Evolutionary conservation across 2,329 filamentous ascomycete species (phyloP), one percentile per base, ranked within the genome.

Genomic region (Trichoderma aggressivum): DNA sequence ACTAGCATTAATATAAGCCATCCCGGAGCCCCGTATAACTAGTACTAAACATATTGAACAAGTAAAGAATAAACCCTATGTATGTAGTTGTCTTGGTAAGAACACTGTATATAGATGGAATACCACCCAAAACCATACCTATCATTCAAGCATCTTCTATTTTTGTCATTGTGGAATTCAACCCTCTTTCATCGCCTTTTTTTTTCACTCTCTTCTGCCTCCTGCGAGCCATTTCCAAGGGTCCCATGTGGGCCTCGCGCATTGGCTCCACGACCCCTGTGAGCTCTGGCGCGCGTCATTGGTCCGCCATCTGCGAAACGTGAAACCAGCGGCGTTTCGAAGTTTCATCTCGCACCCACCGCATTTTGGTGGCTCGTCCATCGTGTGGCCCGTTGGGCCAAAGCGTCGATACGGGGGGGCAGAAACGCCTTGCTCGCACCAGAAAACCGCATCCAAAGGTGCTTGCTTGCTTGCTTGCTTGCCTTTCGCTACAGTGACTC

Each of bases 261-360:
- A 47, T 26, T 59, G 53, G 58, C 68, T 28, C 34, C 21, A 61
- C 47, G 24, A 55, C 69, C 60, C 56, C 69, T 43, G 36, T 64
- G 32, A 43, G 55, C 26, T 18, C 10, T 30, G 62, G 36, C 63
- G 70, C 70, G 14, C 67, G 39, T 72, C 73, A 75, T 75, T 71
- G 75, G 74, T 60, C 67, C 56, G 62, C 53, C 66, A 62, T 63
- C 65, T 53, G 70, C 72, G 59, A 69, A 73, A 68, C 71, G 63
- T 77, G 76, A 77, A 77, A 77, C 76, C 68, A 70, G 72, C 74
- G 70, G 72, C 72, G 76, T 77, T 77, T 77, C 76, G 75, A 70
- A 73, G 28, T 71, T 34, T 65, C 56, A 63, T 65, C 43, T 50
- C 62, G 47, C 56, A 60, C 32, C 64, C 63, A 60, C 58, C 56